Evolutionary conservation across 148 eudicot species (phyloP).

Genomic region (Salicornia ramosissima): DNA sequence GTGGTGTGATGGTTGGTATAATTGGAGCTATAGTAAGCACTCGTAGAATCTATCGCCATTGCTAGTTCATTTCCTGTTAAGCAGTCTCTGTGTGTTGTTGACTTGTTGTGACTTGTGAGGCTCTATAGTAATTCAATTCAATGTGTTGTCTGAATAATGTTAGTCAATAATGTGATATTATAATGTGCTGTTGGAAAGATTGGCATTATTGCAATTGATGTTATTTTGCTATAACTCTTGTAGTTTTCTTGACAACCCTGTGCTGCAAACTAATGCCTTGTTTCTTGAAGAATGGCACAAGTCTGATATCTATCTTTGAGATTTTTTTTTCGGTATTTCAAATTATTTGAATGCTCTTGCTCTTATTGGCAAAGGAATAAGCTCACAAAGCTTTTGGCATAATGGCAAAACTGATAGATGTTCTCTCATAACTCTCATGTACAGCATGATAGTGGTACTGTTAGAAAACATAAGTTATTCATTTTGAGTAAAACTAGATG

Average conservation of each 20-base stretch:
- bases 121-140: too few relatives aligned
- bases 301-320: neutral
- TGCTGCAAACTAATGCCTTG: neutral
- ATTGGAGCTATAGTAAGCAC: neutral
- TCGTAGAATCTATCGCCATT: neutral
- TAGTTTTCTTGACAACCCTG: neutral
- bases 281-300: conserved; percentile 1
- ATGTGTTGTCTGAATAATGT: neutral
- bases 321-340: neutral
- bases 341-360: neutral
- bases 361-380: neutral
- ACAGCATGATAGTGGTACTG: neutral
- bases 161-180: too few relatives aligned
- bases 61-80: neutral
- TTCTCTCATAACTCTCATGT: neutral
- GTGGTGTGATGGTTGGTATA: neutral
- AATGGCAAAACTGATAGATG: neutral
- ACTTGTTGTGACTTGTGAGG: neutral
- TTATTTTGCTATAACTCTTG: neutral
- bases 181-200: neutral
- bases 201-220: neutral
- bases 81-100: neutral
- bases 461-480: neutral
- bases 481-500: neutral
- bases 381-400: too few relatives aligned